These are phyloP conservation scores for Diaporthe vexans DNA, from an alignment of 2,329 filamentous ascomycete genomes.

Conservation along the genomic window DNA sequence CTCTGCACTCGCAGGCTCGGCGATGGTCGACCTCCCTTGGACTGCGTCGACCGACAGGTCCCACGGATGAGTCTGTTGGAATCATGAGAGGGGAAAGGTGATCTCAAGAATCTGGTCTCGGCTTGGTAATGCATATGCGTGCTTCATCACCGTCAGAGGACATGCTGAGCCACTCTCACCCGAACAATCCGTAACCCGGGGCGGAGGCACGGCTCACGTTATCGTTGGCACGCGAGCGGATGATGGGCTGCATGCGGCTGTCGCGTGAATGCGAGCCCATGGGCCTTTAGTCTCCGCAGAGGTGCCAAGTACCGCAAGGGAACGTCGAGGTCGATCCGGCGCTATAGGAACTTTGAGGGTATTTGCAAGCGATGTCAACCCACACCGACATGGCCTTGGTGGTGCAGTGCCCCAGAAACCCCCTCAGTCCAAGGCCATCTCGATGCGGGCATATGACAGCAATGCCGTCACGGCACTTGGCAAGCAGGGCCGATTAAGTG, in stretches of 20 bases:
- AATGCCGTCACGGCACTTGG: conserved; percentile 24
- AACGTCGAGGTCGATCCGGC: neutral
- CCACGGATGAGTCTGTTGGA: neutral
- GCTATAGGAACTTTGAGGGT: neutral
- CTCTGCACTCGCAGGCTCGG: neutral
- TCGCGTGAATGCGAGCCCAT: neutral
- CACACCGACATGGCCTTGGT: conserved; percentile 1
- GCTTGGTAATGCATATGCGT: conserved; percentile 21
- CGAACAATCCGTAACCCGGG: conserved; percentile 26
- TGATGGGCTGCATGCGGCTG: neutral
- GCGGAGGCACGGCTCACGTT: conserved; percentile 25
- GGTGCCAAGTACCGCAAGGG: neutral
- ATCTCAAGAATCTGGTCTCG: neutral
- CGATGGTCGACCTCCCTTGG: neutral
- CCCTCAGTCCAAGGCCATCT: conserved; percentile 24
- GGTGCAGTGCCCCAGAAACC: conserved; percentile 5
- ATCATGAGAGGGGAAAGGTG: conserved; percentile 10
- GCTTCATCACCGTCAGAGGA: conserved; percentile 32
- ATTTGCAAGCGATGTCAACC: neutral
- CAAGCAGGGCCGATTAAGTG: neutral
- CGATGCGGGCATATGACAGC: conserved; percentile 15
- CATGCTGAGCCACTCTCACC: conserved; percentile 24
- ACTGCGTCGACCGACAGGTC: neutral
- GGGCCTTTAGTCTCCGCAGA: neutral
- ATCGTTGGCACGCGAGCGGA: conserved; percentile 1